Evolutionary conservation across 2,329 filamentous ascomycete genomes (phyloP).

Genomic region (Claviceps pazoutovae): DNA sequence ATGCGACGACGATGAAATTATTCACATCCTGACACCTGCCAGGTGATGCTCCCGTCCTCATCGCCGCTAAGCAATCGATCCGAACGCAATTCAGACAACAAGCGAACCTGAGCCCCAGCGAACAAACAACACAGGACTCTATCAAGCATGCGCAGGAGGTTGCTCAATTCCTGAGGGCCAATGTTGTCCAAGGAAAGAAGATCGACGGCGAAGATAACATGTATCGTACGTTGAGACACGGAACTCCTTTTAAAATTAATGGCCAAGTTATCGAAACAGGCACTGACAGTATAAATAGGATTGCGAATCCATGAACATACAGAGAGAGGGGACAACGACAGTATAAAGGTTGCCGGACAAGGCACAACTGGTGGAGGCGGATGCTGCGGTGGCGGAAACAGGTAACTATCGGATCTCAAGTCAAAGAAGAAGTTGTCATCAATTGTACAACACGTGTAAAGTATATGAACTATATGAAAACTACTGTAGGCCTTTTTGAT

Average conservation of each 20-base stretch:
- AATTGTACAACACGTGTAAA: constrained; percentile 11
- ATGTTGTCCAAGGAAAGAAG: constrained; percentile 71
- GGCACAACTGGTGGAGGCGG: constrained; percentile 19
- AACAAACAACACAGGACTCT: constrained; percentile 45
- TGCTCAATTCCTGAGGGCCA: constrained; percentile 63
- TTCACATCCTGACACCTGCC: not conserved
- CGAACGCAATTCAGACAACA: constrained; percentile 61
- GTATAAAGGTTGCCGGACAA: constrained; percentile 51
- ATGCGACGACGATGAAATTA: not conserved
- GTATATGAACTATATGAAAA: not conserved
- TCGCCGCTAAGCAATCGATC: constrained; percentile 58
- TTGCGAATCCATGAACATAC: constrained; percentile 82
- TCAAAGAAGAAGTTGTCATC: not conserved
- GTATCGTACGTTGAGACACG: constrained; percentile 42
- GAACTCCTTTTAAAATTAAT: not conserved
- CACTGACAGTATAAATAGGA: constrained; percentile 33
- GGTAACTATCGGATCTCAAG: not conserved
- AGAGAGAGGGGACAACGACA: constrained; percentile 87
- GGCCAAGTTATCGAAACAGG: not conserved
- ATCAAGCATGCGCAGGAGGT: constrained; percentile 74
- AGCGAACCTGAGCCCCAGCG: constrained; percentile 40
- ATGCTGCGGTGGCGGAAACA: constrained; percentile 11
- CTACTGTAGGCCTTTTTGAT: not conserved
- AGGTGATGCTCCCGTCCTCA: constrained; percentile 60
- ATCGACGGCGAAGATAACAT: constrained; percentile 28